Percentiles rank a stretch among this genome's conserved stretches.
phyloP scores from a whole-genome alignment of 2,329 filamentous ascomycete genomes.

The Didymella segeticola region DNA sequence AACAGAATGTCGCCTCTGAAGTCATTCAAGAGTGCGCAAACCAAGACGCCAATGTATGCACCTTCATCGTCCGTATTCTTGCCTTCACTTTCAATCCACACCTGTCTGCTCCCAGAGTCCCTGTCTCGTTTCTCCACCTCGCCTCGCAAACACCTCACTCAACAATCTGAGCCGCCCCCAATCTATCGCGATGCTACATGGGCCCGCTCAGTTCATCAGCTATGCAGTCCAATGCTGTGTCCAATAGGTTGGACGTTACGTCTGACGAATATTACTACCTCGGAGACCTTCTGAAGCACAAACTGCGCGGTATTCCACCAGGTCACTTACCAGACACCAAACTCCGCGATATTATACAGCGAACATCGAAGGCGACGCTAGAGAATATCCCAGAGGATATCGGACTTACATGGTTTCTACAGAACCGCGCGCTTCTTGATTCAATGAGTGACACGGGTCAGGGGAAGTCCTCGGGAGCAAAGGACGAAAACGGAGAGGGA shows the following conservation, averaged over 20 bases:
- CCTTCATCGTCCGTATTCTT: too few relatives aligned
- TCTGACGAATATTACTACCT: too few relatives aligned
- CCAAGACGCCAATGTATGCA: too few relatives aligned
- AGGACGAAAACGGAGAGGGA: slow-evolving; percentile 8
- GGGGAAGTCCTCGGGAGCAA: too few relatives aligned
- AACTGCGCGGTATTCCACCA: slow-evolving; percentile 20
- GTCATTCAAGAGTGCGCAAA: too few relatives aligned
- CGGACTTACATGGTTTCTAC: slow-evolving; percentile 30
- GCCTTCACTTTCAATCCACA: not conserved
- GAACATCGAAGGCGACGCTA: slow-evolving; percentile 9
- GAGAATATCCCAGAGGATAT: slow-evolving; percentile 29
- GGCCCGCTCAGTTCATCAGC: too few relatives aligned
- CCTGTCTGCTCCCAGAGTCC: not conserved
- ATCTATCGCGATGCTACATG: too few relatives aligned
- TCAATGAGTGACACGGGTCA: not conserved
- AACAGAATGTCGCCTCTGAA: too few relatives aligned
- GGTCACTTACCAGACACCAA: slow-evolving; percentile 17
- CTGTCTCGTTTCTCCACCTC: not conserved
- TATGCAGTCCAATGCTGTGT: not conserved
- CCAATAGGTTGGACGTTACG: too few relatives aligned
- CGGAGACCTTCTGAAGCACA: not conserved
- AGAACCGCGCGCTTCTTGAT: slow-evolving; percentile 11
- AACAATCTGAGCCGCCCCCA: too few relatives aligned
- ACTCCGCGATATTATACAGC: slow-evolving; percentile 18
- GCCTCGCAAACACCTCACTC: not conserved